Base-by-base conservation (phyloP, 768 basidiomycete genomes). In the Tylopilus intermedius region DNA sequence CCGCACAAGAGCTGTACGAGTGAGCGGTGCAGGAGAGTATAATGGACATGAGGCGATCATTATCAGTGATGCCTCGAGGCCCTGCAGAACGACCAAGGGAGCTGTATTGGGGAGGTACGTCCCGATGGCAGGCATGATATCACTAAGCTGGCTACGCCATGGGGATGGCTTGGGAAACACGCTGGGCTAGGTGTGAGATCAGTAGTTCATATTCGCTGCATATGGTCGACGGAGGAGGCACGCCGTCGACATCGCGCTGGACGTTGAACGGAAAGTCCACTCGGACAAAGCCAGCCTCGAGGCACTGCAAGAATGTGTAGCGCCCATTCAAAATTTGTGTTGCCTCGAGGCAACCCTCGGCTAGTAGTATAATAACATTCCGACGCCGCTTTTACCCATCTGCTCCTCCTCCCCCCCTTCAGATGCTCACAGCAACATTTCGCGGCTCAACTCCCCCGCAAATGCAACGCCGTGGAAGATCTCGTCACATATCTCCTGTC, bases 401-500 rank as follows among this genome's bases (percentile, higher is more conserved):
- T 40, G 14, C 24, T 46, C 44, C 37, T 40, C 30, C 40, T 15
- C 21, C 32, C 30, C 24, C 13, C 11, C 13, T 7, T 11, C 49
- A 29, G 21, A 68, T 63, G 64, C 64, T 63, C 46, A 54, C 66
- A 8, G 62, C 53, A 24, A 38, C 65, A 13, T 59, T 67, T 24
- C 64, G 62, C 41, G 73, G 63, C 4, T 46, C 57, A 3, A 59
- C 63, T 40, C 58, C 64, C 4, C 56, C 58, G 2, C 55, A 55
- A 4, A 61, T 68, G 58, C 69, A 69, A 0, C 61, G 53, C 26
- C 68, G 76, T 8, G 77, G 77, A 8, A 67, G 75, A 38, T 76
- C 79, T 6, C 72, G 72, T 13, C 63, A 68, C 37, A 62, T 79
- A 4, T 74, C 77, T 0, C 63, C 63, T 6, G 71, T 71, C 39